Percentiles rank a stretch among this genome's conserved stretches.
Evolutionary conservation across 371 early-diverging fungal genomes (phyloP).

Genomic region (Circinella umbellata): DNA sequence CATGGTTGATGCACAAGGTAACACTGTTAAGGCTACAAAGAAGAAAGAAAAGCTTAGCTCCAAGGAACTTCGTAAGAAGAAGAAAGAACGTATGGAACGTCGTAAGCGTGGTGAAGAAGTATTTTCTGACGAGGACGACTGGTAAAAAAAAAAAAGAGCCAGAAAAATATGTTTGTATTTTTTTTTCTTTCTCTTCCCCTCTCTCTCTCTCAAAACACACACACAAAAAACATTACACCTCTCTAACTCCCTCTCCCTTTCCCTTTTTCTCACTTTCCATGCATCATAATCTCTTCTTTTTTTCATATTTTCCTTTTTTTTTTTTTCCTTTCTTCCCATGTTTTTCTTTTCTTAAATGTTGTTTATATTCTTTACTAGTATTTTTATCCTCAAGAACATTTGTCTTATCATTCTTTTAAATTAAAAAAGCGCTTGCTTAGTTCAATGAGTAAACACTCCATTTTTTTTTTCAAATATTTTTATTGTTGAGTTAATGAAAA

Average conservation of each 20-base stretch:
- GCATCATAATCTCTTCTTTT: too few species aligned
- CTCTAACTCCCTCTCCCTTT: background rate
- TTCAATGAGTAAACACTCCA: background rate
- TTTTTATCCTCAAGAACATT: constrained; percentile 1
- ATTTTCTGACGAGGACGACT: constrained; percentile 52
- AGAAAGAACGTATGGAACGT: constrained; percentile 61
- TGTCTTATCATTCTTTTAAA: background rate
- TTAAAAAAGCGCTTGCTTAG: background rate
- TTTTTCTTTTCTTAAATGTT: background rate
- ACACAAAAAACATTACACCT: too few species aligned
- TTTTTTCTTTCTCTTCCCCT: background rate
- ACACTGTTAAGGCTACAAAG: constrained; percentile 48
- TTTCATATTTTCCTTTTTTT: background rate
- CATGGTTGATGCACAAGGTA: constrained; percentile 55
- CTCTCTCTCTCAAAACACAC: background rate
- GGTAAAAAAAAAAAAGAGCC: constrained; percentile 22
- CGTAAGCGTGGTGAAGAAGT: constrained; percentile 64
- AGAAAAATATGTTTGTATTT: background rate
- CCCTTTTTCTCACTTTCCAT: background rate
- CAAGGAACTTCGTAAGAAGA: constrained; percentile 58
- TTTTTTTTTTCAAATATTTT: background rate
- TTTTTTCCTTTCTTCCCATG: background rate
- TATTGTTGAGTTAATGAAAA: background rate
- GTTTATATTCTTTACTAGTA: background rate
- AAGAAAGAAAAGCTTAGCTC: constrained; percentile 56